Evolutionary conservation across 179 eudicot genomes (phyloP).

Genomic region (Beta corolliflora): DNA sequence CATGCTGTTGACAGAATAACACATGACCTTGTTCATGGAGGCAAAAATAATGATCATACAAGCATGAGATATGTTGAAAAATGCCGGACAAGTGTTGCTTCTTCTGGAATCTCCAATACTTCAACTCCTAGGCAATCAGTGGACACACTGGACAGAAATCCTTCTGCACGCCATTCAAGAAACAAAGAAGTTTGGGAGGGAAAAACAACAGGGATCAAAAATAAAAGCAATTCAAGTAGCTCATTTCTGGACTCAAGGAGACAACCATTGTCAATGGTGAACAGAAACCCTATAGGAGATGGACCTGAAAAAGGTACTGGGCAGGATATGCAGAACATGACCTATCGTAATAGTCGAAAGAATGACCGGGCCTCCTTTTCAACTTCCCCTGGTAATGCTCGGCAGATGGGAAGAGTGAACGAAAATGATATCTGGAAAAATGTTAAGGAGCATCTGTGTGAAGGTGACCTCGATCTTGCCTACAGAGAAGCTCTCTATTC

Average conservation of each 20-base stretch:
- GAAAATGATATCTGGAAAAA: slow-evolving; percentile 48
- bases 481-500: slow-evolving; percentile 71
- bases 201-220: slow-evolving; percentile 34
- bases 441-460: slow-evolving; percentile 48
- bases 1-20: slow-evolving; percentile 59
- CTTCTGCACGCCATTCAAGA: slow-evolving; percentile 38
- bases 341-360: slow-evolving; percentile 34
- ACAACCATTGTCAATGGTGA: slow-evolving; percentile 39
- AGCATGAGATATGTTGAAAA: slow-evolving; percentile 44
- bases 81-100: slow-evolving; percentile 38
- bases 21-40: slow-evolving; percentile 48
- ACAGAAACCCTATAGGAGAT: slow-evolving; percentile 39
- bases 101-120: slow-evolving; percentile 61
- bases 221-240: slow-evolving; percentile 42
- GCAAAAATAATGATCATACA: slow-evolving; percentile 41
- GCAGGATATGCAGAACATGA: slow-evolving; percentile 30
- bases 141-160: slow-evolving; percentile 41
- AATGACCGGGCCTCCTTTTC: slow-evolving; percentile 28
- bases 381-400: slow-evolving; percentile 28
- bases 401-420: slow-evolving; percentile 37
- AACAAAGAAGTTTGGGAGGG: slow-evolving; percentile 47
- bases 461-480: slow-evolving; percentile 76
- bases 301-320: slow-evolving; percentile 33
- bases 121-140: slow-evolving; percentile 69
- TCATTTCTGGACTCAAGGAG: slow-evolving; percentile 39